phyloP scores from a whole-genome alignment of 176 grass and related monocot genomes.

The Thinopyrum elongatum region DNA sequence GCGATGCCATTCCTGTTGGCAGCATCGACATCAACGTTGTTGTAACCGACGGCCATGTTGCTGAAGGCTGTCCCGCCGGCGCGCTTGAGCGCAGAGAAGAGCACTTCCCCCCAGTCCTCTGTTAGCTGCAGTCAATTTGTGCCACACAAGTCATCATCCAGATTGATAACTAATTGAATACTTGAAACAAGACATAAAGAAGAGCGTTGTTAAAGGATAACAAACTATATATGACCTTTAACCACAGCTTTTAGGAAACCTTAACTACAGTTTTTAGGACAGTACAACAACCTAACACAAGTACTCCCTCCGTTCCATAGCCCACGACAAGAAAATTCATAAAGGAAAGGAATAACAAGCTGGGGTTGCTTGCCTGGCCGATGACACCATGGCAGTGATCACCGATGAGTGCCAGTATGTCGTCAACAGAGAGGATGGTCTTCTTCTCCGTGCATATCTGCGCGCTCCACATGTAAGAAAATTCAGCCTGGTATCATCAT shows the following conservation, averaged over 20 bases:
- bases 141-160: neutral
- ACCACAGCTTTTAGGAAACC: too few relatives aligned
- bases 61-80: slow-evolving; percentile 86
- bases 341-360: neutral
- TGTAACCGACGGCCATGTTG: slow-evolving; percentile 99
- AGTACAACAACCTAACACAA: neutral
- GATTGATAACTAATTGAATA: neutral
- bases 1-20: slow-evolving; percentile 75
- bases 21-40: slow-evolving; percentile 78
- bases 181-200: neutral
- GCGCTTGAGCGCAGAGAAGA: slow-evolving; percentile 91
- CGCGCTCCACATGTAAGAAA: neutral
- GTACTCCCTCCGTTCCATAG: neutral
- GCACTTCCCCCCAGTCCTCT: slow-evolving; percentile 87
- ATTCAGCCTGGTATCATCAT: neutral
- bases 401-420: slow-evolving; percentile 85
- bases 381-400: slow-evolving; percentile 79
- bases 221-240: too few relatives aligned
- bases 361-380: slow-evolving; percentile 52
- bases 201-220: neutral
- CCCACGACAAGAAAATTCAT: too few relatives aligned
- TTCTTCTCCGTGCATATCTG: slow-evolving; percentile 56
- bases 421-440: slow-evolving; percentile 84
- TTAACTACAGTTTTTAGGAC: neutral
- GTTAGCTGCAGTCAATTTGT: slow-evolving; percentile 52